Base-by-base conservation (phyloP, 2,329 filamentous ascomycete species). In the Myrmaecium sp. region DNA sequence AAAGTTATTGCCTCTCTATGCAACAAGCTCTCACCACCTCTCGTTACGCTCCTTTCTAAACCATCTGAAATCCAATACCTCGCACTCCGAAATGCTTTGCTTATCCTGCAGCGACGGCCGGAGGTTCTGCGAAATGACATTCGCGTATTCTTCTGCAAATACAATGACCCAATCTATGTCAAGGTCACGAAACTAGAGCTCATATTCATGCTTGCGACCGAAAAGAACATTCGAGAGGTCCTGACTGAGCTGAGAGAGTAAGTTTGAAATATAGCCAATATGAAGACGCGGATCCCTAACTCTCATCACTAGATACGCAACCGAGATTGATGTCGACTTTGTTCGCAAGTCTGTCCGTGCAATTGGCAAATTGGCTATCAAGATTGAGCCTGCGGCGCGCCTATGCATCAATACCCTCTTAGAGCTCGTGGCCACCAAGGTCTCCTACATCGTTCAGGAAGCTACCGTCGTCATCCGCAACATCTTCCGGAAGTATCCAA, bases 71-170 rank as follows among this genome's bases (percentile, higher is more conserved):
- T 98, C n/a, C 89, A 98, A 50, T 98, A 98, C 46, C 66, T 98
- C 5, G 89, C 89, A 0, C 65, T 98, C 11, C 68, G 89, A 35
- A 98, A 98, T 47, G 89, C 89, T 0, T 65, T 98, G 2, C 63
- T 98, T 9, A 98, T 98, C 39, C 60, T 98, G 27, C 89, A 98
- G 51, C 68, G 86, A 41, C 68, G 86, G 30, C 89, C 89, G 0
- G 89, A 95, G 44, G 86, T 98, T 6, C 56, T 98, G 28, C 72
- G 83, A 36, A 95, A 94, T 52, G 89, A 98, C 51, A 95, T 98
- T 35, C 73, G 89, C 24, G 89, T 98, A 17, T 98, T 98, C 58
- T 98, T 98, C 57, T 98, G 89, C 71, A 98, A 98, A 63, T 98
- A 98, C 57, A 98, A 98, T 51, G 89, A 98, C 46, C 89, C 89